Percentiles rank a stretch among this genome's conserved stretches.
phyloP scores from a whole-genome alignment of 192 early-diverging fungal genomes.

The Coemansia aciculifera region DNA sequence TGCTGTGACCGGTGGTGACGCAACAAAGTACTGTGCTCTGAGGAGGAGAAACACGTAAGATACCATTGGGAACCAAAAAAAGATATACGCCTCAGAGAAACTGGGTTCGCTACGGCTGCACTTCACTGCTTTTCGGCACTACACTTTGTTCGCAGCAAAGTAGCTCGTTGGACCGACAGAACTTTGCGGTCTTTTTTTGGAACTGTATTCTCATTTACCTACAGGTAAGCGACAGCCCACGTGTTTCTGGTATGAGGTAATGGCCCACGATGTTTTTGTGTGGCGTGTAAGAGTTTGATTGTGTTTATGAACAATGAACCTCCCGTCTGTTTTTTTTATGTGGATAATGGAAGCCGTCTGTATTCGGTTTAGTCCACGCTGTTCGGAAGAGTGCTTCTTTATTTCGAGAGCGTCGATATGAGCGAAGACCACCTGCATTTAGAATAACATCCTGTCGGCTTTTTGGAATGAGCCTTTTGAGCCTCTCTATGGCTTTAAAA shows the following conservation, averaged over 20 bases:
- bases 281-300: background rate
- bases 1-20: slow-evolving; percentile 8
- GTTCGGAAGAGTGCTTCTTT: background rate
- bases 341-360: slow-evolving; percentile 5
- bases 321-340: background rate
- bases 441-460: no score
- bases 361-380: background rate
- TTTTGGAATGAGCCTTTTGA: background rate
- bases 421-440: no score
- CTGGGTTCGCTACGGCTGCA: background rate
- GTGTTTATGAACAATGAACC: background rate
- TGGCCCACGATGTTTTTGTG: background rate
- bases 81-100: background rate
- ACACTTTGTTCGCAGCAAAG: background rate
- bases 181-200: background rate
- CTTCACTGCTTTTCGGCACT: background rate
- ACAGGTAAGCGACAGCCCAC: background rate
- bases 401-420: no score
- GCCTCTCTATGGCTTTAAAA: slow-evolving; percentile 1
- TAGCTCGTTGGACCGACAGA: background rate
- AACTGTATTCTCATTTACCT: background rate
- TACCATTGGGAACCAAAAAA: background rate
- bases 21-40: background rate
- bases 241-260: slow-evolving; percentile 2
- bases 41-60: background rate